Conservation (phyloP, 2,329 filamentous ascomycete genomes). For the Beauveria scarabaeidicola region DNA sequence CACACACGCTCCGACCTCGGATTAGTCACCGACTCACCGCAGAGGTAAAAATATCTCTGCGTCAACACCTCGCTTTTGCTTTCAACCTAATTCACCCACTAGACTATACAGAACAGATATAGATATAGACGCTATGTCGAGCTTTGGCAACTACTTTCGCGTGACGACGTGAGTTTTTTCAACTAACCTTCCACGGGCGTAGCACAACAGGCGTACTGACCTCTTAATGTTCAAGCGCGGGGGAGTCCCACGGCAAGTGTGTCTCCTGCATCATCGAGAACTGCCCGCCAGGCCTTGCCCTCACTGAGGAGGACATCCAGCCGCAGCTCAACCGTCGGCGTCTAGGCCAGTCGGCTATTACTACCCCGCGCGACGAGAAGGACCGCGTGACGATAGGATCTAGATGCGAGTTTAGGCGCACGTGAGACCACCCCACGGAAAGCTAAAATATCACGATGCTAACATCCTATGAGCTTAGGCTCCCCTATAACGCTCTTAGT, state of each 20-base stretch:
- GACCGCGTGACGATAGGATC: slow-evolving; percentile 89
- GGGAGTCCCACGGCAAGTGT: slow-evolving; percentile 75
- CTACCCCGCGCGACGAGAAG: slow-evolving; percentile 90
- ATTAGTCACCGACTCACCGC: slow-evolving; percentile 3
- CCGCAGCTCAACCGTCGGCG: slow-evolving; percentile 86
- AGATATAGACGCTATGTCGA: slow-evolving; percentile 53
- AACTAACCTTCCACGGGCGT: slow-evolving; percentile 1
- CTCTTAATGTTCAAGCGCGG: slow-evolving; percentile 28
- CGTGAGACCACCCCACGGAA: slow-evolving; percentile 24
- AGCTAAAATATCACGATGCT: background rate
- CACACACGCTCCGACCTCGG: background rate
- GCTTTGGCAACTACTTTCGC: slow-evolving; percentile 70
- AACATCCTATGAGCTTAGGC: slow-evolving; percentile 43
- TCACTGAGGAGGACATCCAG: slow-evolving; percentile 83
- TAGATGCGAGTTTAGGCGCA: slow-evolving; percentile 82
- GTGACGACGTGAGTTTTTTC: slow-evolving; percentile 63
- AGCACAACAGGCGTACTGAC: background rate
- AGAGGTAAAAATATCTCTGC: background rate
- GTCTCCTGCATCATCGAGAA: slow-evolving; percentile 95
- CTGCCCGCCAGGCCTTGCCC: slow-evolving; percentile 75
- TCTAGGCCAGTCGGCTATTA: slow-evolving; percentile 82
- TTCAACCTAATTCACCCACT: background rate
- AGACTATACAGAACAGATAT: slow-evolving; percentile 10
- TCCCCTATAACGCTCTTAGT: slow-evolving; percentile 86
- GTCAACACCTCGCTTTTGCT: slow-evolving; percentile 1